A percentile compares a stretch with the other conserved stretches of the same genome.
These are phyloP conservation scores for Neofusicoccum laricinum DNA, from an alignment of 2,329 filamentous ascomycete species.

Conservation along the genomic window DNA sequence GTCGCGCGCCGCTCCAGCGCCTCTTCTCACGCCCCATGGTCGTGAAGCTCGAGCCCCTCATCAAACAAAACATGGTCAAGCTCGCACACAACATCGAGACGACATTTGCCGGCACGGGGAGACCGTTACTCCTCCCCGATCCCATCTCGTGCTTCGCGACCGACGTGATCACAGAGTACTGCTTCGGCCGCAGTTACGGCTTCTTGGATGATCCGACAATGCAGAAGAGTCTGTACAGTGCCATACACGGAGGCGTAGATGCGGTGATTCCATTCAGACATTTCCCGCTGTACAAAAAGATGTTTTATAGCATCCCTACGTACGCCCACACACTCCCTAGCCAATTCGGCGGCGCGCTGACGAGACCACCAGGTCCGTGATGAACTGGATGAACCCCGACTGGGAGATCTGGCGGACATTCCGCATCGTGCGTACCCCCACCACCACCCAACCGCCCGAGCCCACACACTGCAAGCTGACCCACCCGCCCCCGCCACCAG, in stretches of 20 bases:
- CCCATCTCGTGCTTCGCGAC: conserved; percentile 19
- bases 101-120: conserved; percentile 5
- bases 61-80: conserved; percentile 17
- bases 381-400: conserved; percentile 4
- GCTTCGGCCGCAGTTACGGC: conserved; percentile 20
- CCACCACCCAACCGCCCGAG: no score
- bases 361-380: background rate
- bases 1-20: conserved; percentile 16
- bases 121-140: conserved; percentile 17
- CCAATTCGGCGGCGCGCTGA: no score
- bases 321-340: background rate
- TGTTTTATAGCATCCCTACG: background rate
- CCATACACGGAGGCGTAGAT: conserved; percentile 10
- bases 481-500: background rate
- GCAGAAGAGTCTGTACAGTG: conserved; percentile 21
- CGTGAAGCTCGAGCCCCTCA: conserved; percentile 15
- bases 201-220: conserved; percentile 19
- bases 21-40: conserved; percentile 19
- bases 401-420: background rate
- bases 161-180: conserved; percentile 24
- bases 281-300: background rate
- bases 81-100: conserved; percentile 18
- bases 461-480: no score
- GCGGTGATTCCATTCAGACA: background rate
- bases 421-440: background rate